These are phyloP conservation scores for Ogataea methylovora DNA, from an alignment of 805 yeast genomes.

Conservation along the genomic window DNA sequence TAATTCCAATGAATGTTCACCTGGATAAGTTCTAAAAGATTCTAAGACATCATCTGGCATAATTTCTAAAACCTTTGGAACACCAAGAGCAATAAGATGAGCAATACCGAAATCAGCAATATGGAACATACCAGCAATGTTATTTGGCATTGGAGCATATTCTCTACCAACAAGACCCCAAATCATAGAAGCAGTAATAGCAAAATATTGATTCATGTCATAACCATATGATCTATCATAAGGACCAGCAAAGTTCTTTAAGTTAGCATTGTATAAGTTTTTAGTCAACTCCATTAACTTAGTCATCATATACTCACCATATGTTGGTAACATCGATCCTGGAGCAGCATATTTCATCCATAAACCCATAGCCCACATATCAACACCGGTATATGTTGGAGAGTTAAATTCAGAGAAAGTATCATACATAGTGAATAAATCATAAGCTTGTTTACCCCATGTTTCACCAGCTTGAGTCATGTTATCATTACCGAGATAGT, in stretches of 20 bases:
- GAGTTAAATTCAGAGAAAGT: constrained; percentile 11
- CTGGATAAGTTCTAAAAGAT: constrained; percentile 6
- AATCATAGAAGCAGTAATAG: constrained; percentile 6
- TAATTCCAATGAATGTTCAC: constrained; percentile 3
- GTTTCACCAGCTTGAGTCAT: constrained; percentile 7
- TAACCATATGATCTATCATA: constrained; percentile 9
- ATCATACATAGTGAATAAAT: constrained; percentile 4
- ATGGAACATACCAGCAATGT: constrained; percentile 7
- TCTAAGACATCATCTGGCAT: constrained; percentile 3
- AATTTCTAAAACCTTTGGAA: constrained; percentile 4
- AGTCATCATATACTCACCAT: constrained; percentile 6
- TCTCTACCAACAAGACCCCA: constrained; percentile 10
- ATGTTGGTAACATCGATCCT: constrained; percentile 3
- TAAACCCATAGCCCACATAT: constrained; percentile 8
- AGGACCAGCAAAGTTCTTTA: constrained; percentile 10
- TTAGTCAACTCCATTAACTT: constrained; percentile 4
- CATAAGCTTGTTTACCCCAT: constrained; percentile 6
- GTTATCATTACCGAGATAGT: constrained; percentile 4
- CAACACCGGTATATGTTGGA: constrained; percentile 11
- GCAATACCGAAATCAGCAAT: constrained; percentile 7
- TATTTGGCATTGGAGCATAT: constrained; percentile 8
- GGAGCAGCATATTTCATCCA: constrained; percentile 8
- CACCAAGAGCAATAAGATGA: constrained; percentile 7
- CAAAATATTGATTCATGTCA: constrained; percentile 7
- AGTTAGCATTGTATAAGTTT: constrained; percentile 7